Conservation (phyloP, 495 filamentous ascomycete genomes). For the Hyaloscypha bicolor region DNA sequence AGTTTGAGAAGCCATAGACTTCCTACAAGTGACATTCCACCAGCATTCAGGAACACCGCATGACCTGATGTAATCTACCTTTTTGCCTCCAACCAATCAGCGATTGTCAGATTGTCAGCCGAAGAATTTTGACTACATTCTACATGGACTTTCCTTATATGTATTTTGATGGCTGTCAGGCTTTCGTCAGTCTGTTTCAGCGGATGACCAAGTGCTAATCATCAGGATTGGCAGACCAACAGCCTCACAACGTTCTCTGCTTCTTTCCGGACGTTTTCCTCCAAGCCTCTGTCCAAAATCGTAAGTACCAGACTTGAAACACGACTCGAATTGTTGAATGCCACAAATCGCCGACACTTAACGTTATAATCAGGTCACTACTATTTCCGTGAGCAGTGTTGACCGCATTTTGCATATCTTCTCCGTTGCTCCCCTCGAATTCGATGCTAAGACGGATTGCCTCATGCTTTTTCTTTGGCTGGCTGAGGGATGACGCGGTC, state of each 20-base stretch:
- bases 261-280: background rate
- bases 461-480: background rate
- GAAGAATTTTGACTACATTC: background rate
- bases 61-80: background rate
- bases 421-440: background rate
- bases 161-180: background rate
- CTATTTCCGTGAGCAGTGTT: background rate
- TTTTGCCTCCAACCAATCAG: slow-evolving; percentile 4
- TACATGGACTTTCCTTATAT: background rate
- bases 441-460: background rate
- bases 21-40: background rate
- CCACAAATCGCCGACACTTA: background rate
- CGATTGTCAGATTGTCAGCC: background rate
- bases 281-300: background rate
- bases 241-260: background rate
- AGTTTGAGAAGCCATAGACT: background rate
- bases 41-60: background rate
- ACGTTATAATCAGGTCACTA: background rate
- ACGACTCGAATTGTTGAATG: background rate
- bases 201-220: background rate
- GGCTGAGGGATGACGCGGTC: background rate
- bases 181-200: background rate
- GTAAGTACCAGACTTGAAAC: background rate
- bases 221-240: background rate
- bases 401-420: background rate